These are phyloP conservation scores for Penicillium sclerotigenum DNA, from an alignment of 2,329 filamentous ascomycete species.

Conservation along the genomic window DNA sequence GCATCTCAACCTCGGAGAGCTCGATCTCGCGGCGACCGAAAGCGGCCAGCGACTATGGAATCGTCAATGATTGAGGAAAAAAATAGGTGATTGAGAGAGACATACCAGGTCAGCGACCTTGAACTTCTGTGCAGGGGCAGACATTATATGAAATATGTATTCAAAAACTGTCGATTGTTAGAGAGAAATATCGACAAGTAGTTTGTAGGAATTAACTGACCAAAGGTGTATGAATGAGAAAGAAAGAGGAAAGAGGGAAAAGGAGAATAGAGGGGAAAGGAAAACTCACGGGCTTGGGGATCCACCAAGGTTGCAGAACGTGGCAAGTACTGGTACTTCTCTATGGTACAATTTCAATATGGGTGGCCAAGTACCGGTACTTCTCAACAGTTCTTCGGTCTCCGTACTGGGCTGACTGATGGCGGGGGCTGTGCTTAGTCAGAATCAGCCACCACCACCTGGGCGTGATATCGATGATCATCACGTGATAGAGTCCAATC, in stretches of 20 bases:
- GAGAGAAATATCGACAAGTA: constrained; percentile 1
- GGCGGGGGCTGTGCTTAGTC: constrained; percentile 9
- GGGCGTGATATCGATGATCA: background rate
- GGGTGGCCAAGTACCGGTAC: constrained; percentile 10
- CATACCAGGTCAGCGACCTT: constrained; percentile 92
- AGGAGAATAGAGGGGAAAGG: constrained; percentile 17
- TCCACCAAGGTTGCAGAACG: background rate
- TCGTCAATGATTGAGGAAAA: constrained; percentile 12
- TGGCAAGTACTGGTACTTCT: constrained; percentile 3
- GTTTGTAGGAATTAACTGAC: background rate
- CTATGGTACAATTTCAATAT: background rate
- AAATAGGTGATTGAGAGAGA: constrained; percentile 16
- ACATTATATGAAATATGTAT: constrained; percentile 47
- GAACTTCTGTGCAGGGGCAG: constrained; percentile 84
- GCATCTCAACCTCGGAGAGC: constrained; percentile 94
- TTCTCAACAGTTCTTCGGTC: constrained; percentile 1
- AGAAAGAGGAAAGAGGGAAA: constrained; percentile 8
- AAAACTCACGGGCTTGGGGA: constrained; percentile 17
- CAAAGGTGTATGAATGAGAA: constrained; percentile 11
- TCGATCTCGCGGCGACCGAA: constrained; percentile 99
- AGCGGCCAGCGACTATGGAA: constrained; percentile 71
- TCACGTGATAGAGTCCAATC: background rate
- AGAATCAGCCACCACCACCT: background rate
- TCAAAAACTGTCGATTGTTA: constrained; percentile 9
- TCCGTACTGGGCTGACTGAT: constrained; percentile 13